Percentiles rank a stretch among this genome's conserved stretches.
Conservation (phyloP, 495 filamentous ascomycete genomes). For the Entonaema liquescens region DNA sequence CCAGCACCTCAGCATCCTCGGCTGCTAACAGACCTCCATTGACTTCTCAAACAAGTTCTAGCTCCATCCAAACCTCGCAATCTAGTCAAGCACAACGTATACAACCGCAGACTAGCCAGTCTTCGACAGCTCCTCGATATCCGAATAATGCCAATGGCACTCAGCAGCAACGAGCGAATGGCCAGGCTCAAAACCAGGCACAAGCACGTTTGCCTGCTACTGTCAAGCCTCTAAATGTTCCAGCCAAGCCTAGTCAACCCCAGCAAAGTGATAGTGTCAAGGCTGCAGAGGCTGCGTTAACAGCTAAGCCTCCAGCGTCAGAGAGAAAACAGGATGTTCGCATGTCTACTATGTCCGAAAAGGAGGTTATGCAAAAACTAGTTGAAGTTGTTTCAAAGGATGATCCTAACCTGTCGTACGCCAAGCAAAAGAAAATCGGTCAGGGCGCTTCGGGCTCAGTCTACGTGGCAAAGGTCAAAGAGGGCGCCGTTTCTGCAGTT, state of each 20-base stretch:
- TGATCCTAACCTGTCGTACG: slow-evolving; percentile 89
- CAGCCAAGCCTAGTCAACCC: slow-evolving; percentile 73
- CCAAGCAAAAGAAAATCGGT: slow-evolving; percentile 99
- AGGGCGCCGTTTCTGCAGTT: slow-evolving; percentile 70
- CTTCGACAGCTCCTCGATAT: slow-evolving; percentile 45
- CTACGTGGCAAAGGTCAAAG: slow-evolving; percentile 93
- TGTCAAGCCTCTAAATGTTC: slow-evolving; percentile 90
- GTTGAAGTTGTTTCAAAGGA: slow-evolving; percentile 92
- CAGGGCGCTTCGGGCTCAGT: slow-evolving; percentile 98
- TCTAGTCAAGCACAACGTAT: slow-evolving; percentile 39
- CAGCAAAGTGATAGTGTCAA: slow-evolving; percentile 70
- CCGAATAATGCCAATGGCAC: slow-evolving; percentile 50
- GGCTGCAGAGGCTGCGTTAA: slow-evolving; percentile 82
- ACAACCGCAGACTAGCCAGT: slow-evolving; percentile 39
- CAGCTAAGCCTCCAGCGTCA: slow-evolving; percentile 70
- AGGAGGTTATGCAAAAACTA: slow-evolving; percentile 94
- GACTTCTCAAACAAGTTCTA: slow-evolving; percentile 53
- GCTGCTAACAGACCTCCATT: slow-evolving; percentile 50
- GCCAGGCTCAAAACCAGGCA: slow-evolving; percentile 55
- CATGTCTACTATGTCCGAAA: slow-evolving; percentile 97
- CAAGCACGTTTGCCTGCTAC: slow-evolving; percentile 70
- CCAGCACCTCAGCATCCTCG: slow-evolving; percentile 38
- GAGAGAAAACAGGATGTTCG: slow-evolving; percentile 86
- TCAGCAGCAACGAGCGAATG: slow-evolving; percentile 45
- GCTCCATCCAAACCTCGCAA: slow-evolving; percentile 34